phyloP scores from a whole-genome alignment of 2,329 filamentous ascomycete genomes.

The Phyllachora maydis region DNA sequence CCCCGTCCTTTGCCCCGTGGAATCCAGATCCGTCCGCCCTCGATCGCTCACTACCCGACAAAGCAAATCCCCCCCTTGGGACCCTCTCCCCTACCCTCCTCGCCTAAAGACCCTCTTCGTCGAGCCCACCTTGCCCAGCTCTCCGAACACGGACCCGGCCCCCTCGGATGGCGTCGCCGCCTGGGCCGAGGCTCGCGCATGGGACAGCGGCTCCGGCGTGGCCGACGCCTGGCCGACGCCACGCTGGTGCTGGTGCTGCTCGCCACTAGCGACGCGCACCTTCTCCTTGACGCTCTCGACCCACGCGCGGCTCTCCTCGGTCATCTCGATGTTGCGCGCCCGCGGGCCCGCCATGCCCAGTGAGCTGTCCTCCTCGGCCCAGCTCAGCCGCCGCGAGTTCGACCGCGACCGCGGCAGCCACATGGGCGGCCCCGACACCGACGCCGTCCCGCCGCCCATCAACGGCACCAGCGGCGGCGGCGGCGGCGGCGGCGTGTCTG shows the following conservation, averaged over 20 bases:
- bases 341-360: constrained; percentile 54
- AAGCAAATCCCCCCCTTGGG: background rate
- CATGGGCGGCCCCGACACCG: constrained; percentile 21
- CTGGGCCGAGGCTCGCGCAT: background rate
- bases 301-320: constrained; percentile 57
- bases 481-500: constrained; percentile 1
- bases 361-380: constrained; percentile 36
- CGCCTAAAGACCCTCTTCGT: constrained; percentile 45
- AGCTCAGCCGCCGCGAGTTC: constrained; percentile 30
- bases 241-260: constrained; percentile 9
- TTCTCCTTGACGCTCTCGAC: constrained; percentile 69
- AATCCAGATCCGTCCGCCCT: background rate
- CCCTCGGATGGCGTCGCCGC: background rate
- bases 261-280: constrained; percentile 49
- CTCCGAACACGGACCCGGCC: constrained; percentile 28
- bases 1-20: background rate
- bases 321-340: constrained; percentile 42
- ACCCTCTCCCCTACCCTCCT: background rate
- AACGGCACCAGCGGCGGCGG: constrained; percentile 8
- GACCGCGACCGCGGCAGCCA: constrained; percentile 25
- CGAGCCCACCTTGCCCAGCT: constrained; percentile 49
- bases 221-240: background rate
- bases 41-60: background rate
- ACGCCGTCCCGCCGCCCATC: constrained; percentile 10
- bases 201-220: background rate